These are phyloP conservation scores for Baudoinia panamericana DNA, from an alignment of 495 filamentous ascomycete genomes.

Conservation along the genomic window DNA sequence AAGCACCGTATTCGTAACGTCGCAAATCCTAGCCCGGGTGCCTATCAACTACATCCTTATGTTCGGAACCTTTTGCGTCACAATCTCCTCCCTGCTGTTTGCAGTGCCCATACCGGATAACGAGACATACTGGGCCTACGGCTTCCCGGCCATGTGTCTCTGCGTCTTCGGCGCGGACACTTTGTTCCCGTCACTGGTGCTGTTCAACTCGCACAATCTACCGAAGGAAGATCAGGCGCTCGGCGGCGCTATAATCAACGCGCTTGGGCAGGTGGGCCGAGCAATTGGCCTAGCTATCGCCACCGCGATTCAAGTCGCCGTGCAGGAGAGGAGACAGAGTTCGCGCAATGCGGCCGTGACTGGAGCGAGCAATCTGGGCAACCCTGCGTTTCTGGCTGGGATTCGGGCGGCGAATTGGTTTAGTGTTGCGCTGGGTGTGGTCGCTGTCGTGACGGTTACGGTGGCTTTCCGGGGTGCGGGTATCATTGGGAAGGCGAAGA, in stretches of 20 bases:
- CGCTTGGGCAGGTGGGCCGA: conserved; percentile 44
- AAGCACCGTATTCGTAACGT: conserved; percentile 37
- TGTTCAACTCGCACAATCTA: conserved; percentile 45
- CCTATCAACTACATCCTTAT: conserved; percentile 41
- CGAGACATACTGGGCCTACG: conserved; percentile 48
- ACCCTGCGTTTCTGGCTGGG: conserved; percentile 35
- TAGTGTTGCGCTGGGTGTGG: conserved; percentile 30
- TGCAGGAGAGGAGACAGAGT: conserved; percentile 30
- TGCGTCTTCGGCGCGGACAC: conserved; percentile 48
- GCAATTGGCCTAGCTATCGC: conserved; percentile 45
- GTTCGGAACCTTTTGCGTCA: conserved; percentile 37
- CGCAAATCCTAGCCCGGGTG: conserved; percentile 41
- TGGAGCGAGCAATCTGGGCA: conserved; percentile 4
- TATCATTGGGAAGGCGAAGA: conserved; percentile 20
- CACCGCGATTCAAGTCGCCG: conserved; percentile 43
- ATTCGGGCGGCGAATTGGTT: conserved; percentile 44
- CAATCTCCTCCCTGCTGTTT: conserved; percentile 41
- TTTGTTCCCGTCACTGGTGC: conserved; percentile 42
- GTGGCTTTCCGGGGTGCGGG: conserved; percentile 24
- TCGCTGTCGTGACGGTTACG: conserved; percentile 17
- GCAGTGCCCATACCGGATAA: conserved; percentile 40
- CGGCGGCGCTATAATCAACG: conserved; percentile 47
- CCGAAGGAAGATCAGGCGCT: conserved; percentile 48
- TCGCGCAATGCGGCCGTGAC: conserved; percentile 30
- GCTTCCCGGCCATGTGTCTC: conserved; percentile 44